Conservation (phyloP, 441 rosid species). For the Populus tomentosa region DNA sequence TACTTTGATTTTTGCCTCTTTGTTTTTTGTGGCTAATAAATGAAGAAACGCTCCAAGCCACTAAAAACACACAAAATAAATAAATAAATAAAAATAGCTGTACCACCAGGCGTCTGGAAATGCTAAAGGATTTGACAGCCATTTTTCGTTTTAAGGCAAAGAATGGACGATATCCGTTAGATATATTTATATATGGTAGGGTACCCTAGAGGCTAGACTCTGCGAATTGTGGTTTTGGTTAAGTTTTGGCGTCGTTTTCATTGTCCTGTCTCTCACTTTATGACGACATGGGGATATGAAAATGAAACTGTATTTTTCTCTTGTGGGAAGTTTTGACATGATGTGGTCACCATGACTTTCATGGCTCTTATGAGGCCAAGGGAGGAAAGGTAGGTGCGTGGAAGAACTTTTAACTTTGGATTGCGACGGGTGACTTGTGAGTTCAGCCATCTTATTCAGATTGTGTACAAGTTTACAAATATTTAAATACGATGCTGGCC, state of each 20-base stretch:
- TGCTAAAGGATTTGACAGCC: background rate
- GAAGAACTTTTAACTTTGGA: background rate
- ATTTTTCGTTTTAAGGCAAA: background rate
- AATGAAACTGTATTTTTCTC: background rate
- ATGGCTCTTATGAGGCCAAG: background rate
- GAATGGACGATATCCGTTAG: constrained; percentile 13
- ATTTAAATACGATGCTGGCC: no score
- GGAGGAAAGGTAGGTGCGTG: background rate
- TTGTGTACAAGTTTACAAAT: no score
- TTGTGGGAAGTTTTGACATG: background rate
- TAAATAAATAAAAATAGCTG: background rate
- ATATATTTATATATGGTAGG: constrained; percentile 13
- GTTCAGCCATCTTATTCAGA: no score
- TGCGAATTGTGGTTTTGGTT: constrained; percentile 24
- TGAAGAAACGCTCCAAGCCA: background rate
- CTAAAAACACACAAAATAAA: constrained; percentile 13
- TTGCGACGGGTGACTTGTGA: no score
- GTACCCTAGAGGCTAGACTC: background rate
- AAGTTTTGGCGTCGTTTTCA: constrained; percentile 29
- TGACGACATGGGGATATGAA: constrained; percentile 24
- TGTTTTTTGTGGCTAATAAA: constrained; percentile 7
- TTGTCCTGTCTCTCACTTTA: constrained; percentile 12
- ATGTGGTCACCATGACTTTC: background rate
- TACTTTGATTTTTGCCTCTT: constrained; percentile 1
- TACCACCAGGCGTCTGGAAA: constrained; percentile 7